phyloP scores from a whole-genome alignment of 352 stramenopile species.

The Lagenidium sp. region DNA sequence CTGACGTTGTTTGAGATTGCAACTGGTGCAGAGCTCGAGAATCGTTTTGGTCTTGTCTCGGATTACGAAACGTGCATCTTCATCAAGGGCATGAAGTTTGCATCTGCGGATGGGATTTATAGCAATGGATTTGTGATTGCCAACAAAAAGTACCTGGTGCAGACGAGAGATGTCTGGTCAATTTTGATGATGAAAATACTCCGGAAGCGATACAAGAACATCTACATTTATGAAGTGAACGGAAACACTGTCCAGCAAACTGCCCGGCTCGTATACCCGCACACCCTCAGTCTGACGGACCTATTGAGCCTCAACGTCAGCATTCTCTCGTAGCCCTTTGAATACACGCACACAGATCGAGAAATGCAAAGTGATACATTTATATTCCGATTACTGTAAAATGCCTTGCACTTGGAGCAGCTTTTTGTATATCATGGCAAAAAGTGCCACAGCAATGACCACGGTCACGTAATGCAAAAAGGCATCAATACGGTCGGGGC shows the following conservation, averaged over 20 bases:
- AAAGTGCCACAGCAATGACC: conserved; percentile 51
- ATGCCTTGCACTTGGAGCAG: conserved; percentile 69
- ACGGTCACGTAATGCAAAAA: conserved; percentile 66
- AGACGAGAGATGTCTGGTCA: conserved; percentile 17
- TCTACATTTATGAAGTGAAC: conserved; percentile 24
- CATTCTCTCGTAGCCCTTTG: conserved; percentile 13
- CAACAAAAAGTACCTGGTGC: conserved; percentile 27
- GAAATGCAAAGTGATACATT: too few relatives aligned
- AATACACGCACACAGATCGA: too few relatives aligned
- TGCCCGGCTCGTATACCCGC: conserved; percentile 21
- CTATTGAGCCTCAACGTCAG: conserved; percentile 15
- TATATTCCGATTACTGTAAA: conserved; percentile 19
- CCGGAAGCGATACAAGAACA: conserved; percentile 7
- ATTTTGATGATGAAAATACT: conserved; percentile 27
- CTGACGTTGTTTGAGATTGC: conserved; percentile 21
- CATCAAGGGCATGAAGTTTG: conserved; percentile 26
- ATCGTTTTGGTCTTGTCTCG: conserved; percentile 12
- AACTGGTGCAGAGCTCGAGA: conserved; percentile 14
- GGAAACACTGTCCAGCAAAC: conserved; percentile 10
- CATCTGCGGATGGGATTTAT: conserved; percentile 20
- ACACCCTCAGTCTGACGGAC: conserved; percentile 16
- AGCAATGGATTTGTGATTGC: conserved; percentile 23
- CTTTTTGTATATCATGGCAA: conserved; percentile 74
- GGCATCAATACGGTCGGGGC: conserved; percentile 38
- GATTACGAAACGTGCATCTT: conserved; percentile 21